These are phyloP conservation scores for Histomonas meleagridis DNA, from an alignment of 208 protist species.

Conservation along the genomic window DNA sequence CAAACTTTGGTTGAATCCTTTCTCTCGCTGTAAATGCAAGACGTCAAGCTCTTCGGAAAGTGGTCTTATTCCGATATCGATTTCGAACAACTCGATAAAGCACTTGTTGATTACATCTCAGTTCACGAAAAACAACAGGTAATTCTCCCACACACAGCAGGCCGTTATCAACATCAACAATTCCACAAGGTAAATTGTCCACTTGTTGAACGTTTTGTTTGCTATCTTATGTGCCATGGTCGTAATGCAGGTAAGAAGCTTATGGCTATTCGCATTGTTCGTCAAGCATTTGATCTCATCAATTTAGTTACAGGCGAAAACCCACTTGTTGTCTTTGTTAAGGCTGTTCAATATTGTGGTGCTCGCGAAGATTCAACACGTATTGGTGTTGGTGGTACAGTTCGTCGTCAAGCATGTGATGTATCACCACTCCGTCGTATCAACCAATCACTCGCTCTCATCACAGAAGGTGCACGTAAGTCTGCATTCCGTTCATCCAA, in stretches of 20 bases:
- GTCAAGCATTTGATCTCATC: slow-evolving; percentile 96
- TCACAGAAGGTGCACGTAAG: slow-evolving; percentile 85
- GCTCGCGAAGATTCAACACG: slow-evolving; percentile 98
- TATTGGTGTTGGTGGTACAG: slow-evolving; percentile 94
- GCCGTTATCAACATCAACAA: slow-evolving; percentile 83
- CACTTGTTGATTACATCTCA: slow-evolving; percentile 82
- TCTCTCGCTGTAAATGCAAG: too few species aligned
- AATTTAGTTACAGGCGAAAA: slow-evolving; percentile 93
- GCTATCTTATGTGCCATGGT: slow-evolving; percentile 56
- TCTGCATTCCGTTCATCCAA: slow-evolving; percentile 97
- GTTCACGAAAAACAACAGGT: slow-evolving; percentile 64
- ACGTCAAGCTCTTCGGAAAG: slow-evolving; percentile 62
- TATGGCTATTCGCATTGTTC: slow-evolving; percentile 89
- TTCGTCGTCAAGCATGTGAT: slow-evolving; percentile 97
- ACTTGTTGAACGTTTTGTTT: slow-evolving; percentile 70
- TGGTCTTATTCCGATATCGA: slow-evolving; percentile 58
- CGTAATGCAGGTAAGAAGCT: slow-evolving; percentile 99
- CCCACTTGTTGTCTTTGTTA: slow-evolving; percentile 77
- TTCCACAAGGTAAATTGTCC: slow-evolving; percentile 94
- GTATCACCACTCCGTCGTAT: slow-evolving; percentile 97
- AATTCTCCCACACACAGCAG: slow-evolving; percentile 93
- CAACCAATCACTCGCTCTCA: slow-evolving; percentile 62
- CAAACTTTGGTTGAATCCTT: too few species aligned
- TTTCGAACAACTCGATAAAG: slow-evolving; percentile 55
- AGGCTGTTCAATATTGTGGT: slow-evolving; percentile 90